phyloP scores from a whole-genome alignment of 257 asterid genomes.

The Solanum chilense region DNA sequence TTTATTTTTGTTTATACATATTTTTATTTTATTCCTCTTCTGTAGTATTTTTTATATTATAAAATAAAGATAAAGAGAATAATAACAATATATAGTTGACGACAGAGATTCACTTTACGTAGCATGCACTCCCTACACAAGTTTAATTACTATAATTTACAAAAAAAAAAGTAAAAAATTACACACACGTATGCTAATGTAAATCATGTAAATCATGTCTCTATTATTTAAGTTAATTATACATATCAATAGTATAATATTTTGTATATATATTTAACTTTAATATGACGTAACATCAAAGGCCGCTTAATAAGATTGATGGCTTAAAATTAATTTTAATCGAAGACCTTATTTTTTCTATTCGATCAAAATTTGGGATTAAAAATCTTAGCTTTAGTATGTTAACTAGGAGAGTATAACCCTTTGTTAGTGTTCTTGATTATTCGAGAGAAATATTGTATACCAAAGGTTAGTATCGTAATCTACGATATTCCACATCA shows the following conservation, averaged over 20 bases:
- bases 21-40: neutral
- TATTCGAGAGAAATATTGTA: too few species aligned
- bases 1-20: neutral
- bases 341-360: too few species aligned
- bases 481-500: neutral
- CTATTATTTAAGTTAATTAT: neutral
- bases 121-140: slow-evolving; percentile 14
- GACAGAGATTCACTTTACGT: slow-evolving; percentile 31
- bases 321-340: too few species aligned
- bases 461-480: neutral
- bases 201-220: neutral
- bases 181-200: neutral
- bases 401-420: too few species aligned
- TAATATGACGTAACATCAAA: too few species aligned
- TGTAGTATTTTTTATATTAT: neutral
- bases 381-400: too few species aligned
- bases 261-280: neutral
- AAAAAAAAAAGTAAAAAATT: neutral
- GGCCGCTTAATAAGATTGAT: too few species aligned
- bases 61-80: neutral
- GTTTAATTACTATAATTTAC: neutral
- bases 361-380: too few species aligned
- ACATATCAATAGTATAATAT: neutral
- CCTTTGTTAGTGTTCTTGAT: too few species aligned
- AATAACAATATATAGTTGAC: neutral